These are phyloP conservation scores for Ceriops zippeliana DNA, from an alignment of 345 rosid species.

Conservation along the genomic window DNA sequence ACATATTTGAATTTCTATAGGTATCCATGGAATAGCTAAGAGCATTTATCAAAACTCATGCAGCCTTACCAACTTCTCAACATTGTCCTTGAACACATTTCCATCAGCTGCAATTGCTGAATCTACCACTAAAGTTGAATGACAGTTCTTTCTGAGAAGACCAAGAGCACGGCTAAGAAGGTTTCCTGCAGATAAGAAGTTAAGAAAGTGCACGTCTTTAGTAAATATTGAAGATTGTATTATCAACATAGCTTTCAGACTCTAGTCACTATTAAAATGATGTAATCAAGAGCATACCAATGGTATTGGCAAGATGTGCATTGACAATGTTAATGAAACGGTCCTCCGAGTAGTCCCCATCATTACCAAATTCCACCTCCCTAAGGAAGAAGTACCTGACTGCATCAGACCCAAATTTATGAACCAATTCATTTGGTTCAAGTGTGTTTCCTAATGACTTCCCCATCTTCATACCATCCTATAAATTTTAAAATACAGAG, in stretches of 20 bases:
- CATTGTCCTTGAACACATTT: constrained; percentile 52
- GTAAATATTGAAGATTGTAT: background rate
- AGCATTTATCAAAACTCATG: background rate
- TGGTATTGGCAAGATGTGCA: constrained; percentile 94
- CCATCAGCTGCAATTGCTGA: constrained; percentile 70
- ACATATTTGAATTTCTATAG: too few relatives aligned
- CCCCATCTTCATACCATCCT: constrained; percentile 99
- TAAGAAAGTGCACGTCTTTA: background rate
- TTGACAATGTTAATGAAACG: constrained; percentile 76
- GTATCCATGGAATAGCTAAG: background rate
- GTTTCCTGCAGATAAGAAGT: constrained; percentile 55
- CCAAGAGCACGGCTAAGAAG: constrained; percentile 93
- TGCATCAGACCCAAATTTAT: constrained; percentile 82
- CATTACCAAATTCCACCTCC: constrained; percentile 90
- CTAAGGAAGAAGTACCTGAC: constrained; percentile 88
- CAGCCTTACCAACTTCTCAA: constrained; percentile 58
- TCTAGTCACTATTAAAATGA: constrained; percentile 1
- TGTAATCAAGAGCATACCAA: constrained; percentile 45
- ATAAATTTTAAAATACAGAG: constrained; percentile 47
- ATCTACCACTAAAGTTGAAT: constrained; percentile 71
- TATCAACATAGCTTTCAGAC: background rate
- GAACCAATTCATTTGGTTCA: constrained; percentile 80
- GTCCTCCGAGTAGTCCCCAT: constrained; percentile 94
- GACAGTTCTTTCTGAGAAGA: constrained; percentile 80
- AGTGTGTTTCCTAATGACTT: constrained; percentile 88